Percentiles rank a stretch among this genome's conserved stretches.
Conservation (phyloP, 768 basidiomycete genomes). For the Rhodotorula babjevae region DNA sequence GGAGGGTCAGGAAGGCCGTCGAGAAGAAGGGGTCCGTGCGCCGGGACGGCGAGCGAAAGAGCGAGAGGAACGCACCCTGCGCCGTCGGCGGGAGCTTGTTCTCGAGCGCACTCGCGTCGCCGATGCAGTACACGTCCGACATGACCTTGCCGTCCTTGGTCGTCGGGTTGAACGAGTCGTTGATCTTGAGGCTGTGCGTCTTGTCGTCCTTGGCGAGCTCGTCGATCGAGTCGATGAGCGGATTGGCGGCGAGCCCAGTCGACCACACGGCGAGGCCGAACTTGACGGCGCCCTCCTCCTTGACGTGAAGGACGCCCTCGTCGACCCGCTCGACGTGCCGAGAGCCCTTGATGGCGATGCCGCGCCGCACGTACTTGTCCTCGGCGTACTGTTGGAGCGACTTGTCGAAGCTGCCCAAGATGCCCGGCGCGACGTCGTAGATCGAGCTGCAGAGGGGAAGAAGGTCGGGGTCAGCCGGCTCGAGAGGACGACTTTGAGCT, state of each 20-base stretch:
- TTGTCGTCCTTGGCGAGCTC: slow-evolving; percentile 52
- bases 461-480: neutral
- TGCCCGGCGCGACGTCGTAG: slow-evolving; percentile 74
- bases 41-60: neutral
- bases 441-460: slow-evolving; percentile 50
- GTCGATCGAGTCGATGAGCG: slow-evolving; percentile 61
- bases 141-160: slow-evolving; percentile 56
- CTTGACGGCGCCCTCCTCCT: slow-evolving; percentile 59
- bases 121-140: slow-evolving; percentile 72
- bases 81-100: slow-evolving; percentile 71
- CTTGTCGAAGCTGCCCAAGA: slow-evolving; percentile 69
- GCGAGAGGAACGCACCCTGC: slow-evolving; percentile 48
- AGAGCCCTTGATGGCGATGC: slow-evolving; percentile 65
- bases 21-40: no score
- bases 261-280: slow-evolving; percentile 84
- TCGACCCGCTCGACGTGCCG: slow-evolving; percentile 70
- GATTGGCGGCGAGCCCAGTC: slow-evolving; percentile 78
- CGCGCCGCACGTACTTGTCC: slow-evolving; percentile 63
- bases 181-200: slow-evolving; percentile 51
- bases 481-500: neutral
- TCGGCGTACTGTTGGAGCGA: slow-evolving; percentile 57
- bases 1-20: neutral
- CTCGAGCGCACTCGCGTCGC: slow-evolving; percentile 66
- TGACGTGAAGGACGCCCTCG: slow-evolving; percentile 33
- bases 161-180: slow-evolving; percentile 62